These are phyloP conservation scores for Saturnispora sanitii DNA, from an alignment of 805 yeast genomes.

Conservation along the genomic window DNA sequence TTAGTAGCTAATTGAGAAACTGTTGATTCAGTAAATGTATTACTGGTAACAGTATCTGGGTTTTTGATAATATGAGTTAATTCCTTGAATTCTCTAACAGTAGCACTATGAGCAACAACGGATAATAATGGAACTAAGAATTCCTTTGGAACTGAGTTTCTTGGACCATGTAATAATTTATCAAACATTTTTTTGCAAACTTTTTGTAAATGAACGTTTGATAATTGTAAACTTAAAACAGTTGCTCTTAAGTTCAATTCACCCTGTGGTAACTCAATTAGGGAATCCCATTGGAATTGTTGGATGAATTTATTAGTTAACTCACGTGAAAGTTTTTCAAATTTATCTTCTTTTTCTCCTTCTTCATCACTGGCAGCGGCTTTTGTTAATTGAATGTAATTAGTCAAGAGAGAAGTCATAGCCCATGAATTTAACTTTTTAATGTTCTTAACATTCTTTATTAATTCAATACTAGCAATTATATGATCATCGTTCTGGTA, in stretches of 20 bases:
- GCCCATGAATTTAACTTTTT: conserved; percentile 26
- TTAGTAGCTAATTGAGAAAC: conserved; percentile 8
- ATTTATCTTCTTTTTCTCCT: too few relatives aligned
- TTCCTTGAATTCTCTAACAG: conserved; percentile 50
- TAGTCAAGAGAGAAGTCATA: conserved; percentile 28
- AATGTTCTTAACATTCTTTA: conserved; percentile 22
- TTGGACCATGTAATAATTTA: conserved; percentile 43
- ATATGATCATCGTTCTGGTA: conserved; percentile 26
- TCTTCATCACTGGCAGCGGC: too few relatives aligned
- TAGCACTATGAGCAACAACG: conserved; percentile 18
- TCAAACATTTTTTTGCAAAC: conserved; percentile 37
- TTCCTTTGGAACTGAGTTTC: conserved; percentile 41
- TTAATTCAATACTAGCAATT: conserved; percentile 25
- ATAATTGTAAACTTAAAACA: conserved; percentile 32
- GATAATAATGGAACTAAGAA: conserved; percentile 35
- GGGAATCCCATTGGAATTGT: conserved; percentile 31
- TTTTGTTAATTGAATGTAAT: conserved; percentile 15
- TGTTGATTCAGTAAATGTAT: conserved; percentile 21
- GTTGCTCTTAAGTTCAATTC: conserved; percentile 38
- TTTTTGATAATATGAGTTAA: conserved; percentile 43
- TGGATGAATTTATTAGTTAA: conserved; percentile 17
- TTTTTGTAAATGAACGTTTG: conserved; percentile 20
- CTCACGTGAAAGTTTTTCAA: conserved; percentile 14
- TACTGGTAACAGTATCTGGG: conserved; percentile 35
- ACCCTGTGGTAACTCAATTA: conserved; percentile 18